Evolutionary conservation across 148 eudicot species (phyloP).

Genomic region (Rhododendron mucronatum): DNA sequence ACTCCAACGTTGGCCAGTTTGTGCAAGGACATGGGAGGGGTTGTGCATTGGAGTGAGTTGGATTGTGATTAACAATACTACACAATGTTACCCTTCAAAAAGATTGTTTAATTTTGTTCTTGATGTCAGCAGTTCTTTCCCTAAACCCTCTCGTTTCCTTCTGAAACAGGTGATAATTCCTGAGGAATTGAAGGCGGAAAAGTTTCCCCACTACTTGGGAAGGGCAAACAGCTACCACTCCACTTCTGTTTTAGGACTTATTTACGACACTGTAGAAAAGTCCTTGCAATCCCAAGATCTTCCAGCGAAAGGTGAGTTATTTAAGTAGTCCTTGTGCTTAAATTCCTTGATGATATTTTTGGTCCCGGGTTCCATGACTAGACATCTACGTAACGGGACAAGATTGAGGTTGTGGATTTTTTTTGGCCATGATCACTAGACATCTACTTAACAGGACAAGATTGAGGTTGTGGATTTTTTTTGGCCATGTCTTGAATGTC

Average conservation of each 20-base stretch:
- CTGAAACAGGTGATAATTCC: conserved; percentile 48
- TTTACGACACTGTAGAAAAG: conserved; percentile 31
- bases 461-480: not conserved
- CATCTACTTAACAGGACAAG: not conserved
- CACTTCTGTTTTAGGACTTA: conserved; percentile 50
- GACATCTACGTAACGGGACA: not conserved
- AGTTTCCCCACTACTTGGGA: conserved; percentile 59
- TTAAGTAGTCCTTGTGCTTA: not conserved
- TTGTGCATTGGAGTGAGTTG: not conserved
- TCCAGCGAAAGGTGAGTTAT: conserved; percentile 26
- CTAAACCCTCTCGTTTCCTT: not conserved
- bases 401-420: not conserved
- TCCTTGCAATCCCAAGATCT: conserved; percentile 8
- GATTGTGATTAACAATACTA: not conserved
- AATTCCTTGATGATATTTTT: not conserved
- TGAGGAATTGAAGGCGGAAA: conserved; percentile 19
- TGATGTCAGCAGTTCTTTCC: not conserved
- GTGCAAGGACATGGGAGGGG: not conserved
- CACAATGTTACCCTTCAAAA: not conserved
- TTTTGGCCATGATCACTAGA: not conserved
- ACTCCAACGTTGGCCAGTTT: not conserved
- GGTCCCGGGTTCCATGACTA: not conserved
- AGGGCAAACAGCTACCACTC: conserved; percentile 33
- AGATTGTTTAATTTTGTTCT: not conserved
- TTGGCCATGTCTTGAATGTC: not conserved